Base-by-base conservation (phyloP, 768 basidiomycete species). In the Collybia sordida region DNA sequence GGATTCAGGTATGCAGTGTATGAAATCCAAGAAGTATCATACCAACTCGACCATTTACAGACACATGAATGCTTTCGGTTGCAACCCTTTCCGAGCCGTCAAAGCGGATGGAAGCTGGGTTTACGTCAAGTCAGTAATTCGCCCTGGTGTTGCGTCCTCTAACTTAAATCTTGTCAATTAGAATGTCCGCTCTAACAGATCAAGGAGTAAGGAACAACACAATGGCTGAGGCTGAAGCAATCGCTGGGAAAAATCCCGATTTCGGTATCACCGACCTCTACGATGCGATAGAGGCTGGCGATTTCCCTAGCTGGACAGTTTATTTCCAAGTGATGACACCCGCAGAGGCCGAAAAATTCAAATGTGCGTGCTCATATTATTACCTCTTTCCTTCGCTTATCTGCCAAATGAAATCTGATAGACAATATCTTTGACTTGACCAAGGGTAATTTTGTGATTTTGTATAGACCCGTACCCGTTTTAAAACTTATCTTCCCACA, bases 221-320 rank as follows among this genome's bases (percentile, higher is more conserved):
- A 2, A 64, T 68, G 43, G 61, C 62, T 2, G 70, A 72, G 24
- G 64, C 70, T 5, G 64, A 59, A 21, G 36, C 45, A 7, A 44
- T 73, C 55, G 35, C 77, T 52, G 79, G 78, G 50, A 48, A 51
- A 58, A 75, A 72, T 49, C 64, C 72, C 0, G 83, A 85, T 59
- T 85, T 76, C 64, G 79, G 79, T 47, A 70, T 77, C 24, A 69
- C 78, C 31, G 81, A 83, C 57, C 64, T 83, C 17, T 81, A 65
- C 52, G 79, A 81, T 18, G 70, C 81, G 15, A 83, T 85, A 53
- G 76, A 78, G 52, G 69, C 71, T 23, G 74, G 74, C 11, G 64
- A 74, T 6, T 81, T 70, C 66, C 81, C 82, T 19, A 73, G 75
- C 54, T 83, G 78, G 77, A 81, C 81, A 44, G 57, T 83, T 15